These are phyloP conservation scores for Protomyces arabidopsidicola DNA, from an alignment of 1,139 yeast genomes.

Conservation along the genomic window DNA sequence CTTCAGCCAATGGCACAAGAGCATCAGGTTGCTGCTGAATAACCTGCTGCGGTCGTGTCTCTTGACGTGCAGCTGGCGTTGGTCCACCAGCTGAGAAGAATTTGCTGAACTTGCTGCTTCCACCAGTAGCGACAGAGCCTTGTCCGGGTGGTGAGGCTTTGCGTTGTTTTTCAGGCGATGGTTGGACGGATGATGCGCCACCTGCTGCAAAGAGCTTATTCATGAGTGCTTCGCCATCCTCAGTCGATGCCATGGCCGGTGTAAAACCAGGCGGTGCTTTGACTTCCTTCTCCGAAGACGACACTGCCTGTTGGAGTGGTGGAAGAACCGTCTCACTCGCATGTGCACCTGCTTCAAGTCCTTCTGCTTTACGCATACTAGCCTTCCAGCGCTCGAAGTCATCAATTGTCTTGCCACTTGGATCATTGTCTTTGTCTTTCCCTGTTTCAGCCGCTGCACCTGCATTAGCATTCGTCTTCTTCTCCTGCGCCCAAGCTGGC, in stretches of 20 bases:
- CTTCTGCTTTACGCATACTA: slow-evolving; percentile 12
- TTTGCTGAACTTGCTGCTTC: slow-evolving; percentile 18
- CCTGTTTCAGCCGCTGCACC: not conserved
- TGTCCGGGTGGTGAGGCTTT: not conserved
- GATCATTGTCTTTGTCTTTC: not conserved
- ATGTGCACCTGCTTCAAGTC: not conserved
- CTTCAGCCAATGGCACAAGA: not conserved
- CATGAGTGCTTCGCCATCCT: not conserved
- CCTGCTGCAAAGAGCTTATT: not conserved
- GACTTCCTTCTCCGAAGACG: not conserved
- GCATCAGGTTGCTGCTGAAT: not conserved
- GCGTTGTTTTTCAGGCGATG: not conserved
- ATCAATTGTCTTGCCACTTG: slow-evolving; percentile 17
- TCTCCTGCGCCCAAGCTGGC: not conserved
- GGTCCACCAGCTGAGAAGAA: not conserved
- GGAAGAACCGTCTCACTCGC: not conserved
- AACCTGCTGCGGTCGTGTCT: not conserved
- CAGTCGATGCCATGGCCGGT: not conserved
- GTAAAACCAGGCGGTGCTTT: slow-evolving; percentile 11
- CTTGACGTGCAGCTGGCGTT: not conserved
- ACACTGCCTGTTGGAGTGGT: not conserved
- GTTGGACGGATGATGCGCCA: not conserved
- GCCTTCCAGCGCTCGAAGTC: slow-evolving; percentile 25
- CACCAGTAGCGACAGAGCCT: not conserved
- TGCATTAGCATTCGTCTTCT: not conserved